Evolutionary conservation across 1,284 basidiomycete species (phyloP).

Genomic region (Ceratobasidium sp.): DNA sequence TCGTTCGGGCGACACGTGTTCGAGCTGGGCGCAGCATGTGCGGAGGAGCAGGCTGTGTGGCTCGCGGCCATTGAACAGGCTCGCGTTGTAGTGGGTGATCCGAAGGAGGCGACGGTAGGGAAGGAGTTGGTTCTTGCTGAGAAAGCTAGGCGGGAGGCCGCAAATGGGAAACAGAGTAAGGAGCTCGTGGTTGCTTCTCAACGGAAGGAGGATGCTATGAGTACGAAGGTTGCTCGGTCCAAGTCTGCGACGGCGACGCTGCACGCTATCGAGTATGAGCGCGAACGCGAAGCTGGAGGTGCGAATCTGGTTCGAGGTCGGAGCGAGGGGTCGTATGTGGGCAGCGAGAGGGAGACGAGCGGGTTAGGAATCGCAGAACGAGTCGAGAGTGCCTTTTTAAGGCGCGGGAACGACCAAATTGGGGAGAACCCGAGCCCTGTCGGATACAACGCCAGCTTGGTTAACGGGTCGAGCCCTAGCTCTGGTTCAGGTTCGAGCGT

Average conservation of each 20-base stretch:
- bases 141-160: neutral
- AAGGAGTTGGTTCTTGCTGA: neutral
- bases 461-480: neutral
- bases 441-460: conserved; percentile 1
- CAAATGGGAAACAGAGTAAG: neutral
- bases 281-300: neutral
- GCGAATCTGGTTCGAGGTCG: conserved; percentile 2
- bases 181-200: neutral
- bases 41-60: conserved; percentile 86
- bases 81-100: conserved; percentile 52
- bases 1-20: conserved; percentile 72
- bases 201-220: conserved; percentile 1
- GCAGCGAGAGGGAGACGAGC: neutral
- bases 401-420: neutral
- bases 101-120: neutral
- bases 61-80: conserved; percentile 72
- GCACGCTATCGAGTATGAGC: neutral
- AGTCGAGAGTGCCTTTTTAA: conserved; percentile 29
- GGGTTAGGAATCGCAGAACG: conserved; percentile 17
- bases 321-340: neutral
- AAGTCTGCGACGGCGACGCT: neutral
- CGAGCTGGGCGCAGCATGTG: conserved; percentile 86
- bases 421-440: neutral
- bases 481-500: neutral
- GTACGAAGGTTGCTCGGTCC: conserved; percentile 3